Conservation (phyloP, 768 basidiomycete genomes). For the Lactifluus subvellereus region DNA sequence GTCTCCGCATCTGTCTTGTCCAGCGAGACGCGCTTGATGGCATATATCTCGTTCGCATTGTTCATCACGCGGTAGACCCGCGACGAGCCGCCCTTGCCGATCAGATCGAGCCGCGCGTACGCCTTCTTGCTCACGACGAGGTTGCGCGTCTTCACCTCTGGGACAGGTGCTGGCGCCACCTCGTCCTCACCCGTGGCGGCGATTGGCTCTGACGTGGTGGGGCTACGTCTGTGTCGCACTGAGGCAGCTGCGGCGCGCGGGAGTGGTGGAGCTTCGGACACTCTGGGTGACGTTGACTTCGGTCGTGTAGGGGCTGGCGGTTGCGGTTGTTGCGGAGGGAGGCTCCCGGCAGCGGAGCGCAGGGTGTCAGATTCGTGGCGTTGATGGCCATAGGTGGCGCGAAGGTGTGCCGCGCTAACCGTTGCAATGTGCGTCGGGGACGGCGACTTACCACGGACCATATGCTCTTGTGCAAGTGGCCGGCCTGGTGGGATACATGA, state of each 20-base stretch:
- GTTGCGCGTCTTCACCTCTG: conserved; percentile 21
- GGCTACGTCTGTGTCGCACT: conserved; percentile 55
- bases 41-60: conserved; percentile 69
- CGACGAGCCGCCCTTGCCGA: conserved; percentile 94
- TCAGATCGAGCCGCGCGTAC: conserved; percentile 81
- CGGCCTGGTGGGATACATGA: conserved; percentile 23
- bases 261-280: conserved; percentile 9
- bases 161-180: conserved; percentile 15
- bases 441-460: conserved; percentile 43
- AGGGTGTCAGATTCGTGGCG: conserved; percentile 76
- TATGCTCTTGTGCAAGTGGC: conserved; percentile 21
- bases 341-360: conserved; percentile 41
- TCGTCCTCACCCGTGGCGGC: conserved; percentile 37
- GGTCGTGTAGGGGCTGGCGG: conserved; percentile 5
- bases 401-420: conserved; percentile 28
- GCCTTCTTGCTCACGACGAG: conserved; percentile 55
- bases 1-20: conserved; percentile 87
- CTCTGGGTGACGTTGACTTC: conserved; percentile 17
- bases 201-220: conserved; percentile 53
- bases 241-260: conserved; percentile 11
- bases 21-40: conserved; percentile 87
- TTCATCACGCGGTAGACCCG: conserved; percentile 90
- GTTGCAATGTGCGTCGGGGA: conserved; percentile 40
- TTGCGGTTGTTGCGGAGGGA: conserved; percentile 6
- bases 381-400: conserved; percentile 43